These are phyloP conservation scores for Fabrea salina DNA, from an alignment of 169 alveolate species.

Conservation along the genomic window DNA sequence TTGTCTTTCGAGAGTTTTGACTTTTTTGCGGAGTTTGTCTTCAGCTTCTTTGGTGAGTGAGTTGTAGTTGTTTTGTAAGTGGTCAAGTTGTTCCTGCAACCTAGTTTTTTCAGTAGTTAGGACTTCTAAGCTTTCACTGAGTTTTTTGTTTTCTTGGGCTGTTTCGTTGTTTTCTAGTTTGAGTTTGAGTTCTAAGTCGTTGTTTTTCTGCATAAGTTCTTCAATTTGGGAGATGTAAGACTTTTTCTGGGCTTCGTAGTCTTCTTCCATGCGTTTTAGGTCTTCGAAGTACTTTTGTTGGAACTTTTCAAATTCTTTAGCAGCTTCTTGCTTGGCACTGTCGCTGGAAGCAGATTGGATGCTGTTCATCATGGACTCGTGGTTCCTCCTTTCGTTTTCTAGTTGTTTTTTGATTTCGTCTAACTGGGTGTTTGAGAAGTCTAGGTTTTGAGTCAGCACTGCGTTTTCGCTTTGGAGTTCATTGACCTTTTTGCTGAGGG, in stretches of 20 bases:
- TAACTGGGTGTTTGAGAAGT: conserved; percentile 9
- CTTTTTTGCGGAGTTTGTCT: not conserved
- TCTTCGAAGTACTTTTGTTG: conserved; percentile 14
- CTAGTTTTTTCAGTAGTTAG: conserved; percentile 5
- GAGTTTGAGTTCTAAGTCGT: not conserved
- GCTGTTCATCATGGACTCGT: not conserved
- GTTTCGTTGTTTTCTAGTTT: not conserved
- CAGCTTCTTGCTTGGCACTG: not conserved
- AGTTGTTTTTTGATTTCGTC: conserved; percentile 28
- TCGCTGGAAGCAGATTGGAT: not conserved
- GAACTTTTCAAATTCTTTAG: not conserved
- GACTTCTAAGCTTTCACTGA: not conserved
- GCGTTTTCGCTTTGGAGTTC: conserved; percentile 17
- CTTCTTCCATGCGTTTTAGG: not conserved
- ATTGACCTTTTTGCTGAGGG: not conserved
- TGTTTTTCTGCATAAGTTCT: not conserved
- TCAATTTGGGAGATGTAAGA: not conserved
- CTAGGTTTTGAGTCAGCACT: not conserved
- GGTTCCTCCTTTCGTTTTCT: conserved; percentile 24
- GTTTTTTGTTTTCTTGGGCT: not conserved
- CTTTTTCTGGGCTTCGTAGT: not conserved
- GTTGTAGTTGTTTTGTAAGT: not conserved
- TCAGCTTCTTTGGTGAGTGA: conserved; percentile 7
- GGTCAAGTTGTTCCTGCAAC: not conserved
- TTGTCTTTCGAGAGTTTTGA: not conserved